Evolutionary conservation across 495 filamentous ascomycete genomes (phyloP), one percentile per base, ranked within the genome.

Genomic region (Lepraria neglecta): DNA sequence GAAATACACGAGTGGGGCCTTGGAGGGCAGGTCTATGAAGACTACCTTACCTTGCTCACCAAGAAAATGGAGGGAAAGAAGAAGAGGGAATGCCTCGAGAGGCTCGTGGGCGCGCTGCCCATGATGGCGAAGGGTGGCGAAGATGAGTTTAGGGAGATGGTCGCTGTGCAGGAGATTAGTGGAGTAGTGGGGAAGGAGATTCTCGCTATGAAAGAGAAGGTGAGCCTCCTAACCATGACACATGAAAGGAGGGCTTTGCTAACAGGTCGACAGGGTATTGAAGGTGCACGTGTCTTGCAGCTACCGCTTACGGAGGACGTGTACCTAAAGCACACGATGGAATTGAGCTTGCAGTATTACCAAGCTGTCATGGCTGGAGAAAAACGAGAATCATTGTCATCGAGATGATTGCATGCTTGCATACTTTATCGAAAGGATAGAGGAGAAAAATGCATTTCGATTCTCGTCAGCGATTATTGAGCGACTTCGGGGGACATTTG

Each of bases 11-110:
- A 82, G 24, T 97, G 94, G 94, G 79, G 85, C 30, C 72, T 79
- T 24, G 91, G 89, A 15, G 92, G 90, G 12, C 81, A 84, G 56
- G 82, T 97, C 19, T 97, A 96, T 65, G 81, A 86, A 52, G 87
- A 92, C 59, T 97, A 87, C 72, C 77, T 95, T 24, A 78, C 83
- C 38, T 74, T 94, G 27, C 69, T 75, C 6, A 53, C 51, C 40
- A 60, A 62, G 43, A 68, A 46, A 63, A 69, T 73, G 10, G 58
- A 61, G 45, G 61, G 59, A 38, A 65, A 56, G 60, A 68, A 61
- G 11, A 74, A 60, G 69, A 64, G 42, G 62, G 74, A 69, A 63
- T 71, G 84, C 12, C 69, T 89, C 24, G 77, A 77, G 38, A 77
- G 83, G 55, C 71, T 96, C 56, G 74, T 86, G 12, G 78, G 81